These are phyloP conservation scores for Tricholoma flavovirens DNA, from an alignment of 768 basidiomycete species.

Conservation along the genomic window DNA sequence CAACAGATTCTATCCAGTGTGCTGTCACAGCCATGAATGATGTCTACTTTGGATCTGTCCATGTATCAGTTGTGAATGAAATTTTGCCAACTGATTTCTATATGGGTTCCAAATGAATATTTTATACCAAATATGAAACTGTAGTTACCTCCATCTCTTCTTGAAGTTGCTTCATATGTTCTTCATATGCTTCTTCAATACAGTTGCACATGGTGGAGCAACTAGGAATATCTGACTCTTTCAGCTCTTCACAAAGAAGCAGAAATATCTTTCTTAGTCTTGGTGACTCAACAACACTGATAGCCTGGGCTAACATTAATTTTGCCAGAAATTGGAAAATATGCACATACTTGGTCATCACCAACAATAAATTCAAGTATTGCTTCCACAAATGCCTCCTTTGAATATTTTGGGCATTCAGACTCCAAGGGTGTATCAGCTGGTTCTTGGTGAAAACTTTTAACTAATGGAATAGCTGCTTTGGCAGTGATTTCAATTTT, in stretches of 20 bases:
- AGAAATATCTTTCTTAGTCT: conserved; percentile 17
- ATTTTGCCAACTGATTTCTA: conserved; percentile 25
- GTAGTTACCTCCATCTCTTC: conserved; percentile 15
- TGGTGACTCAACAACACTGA: conserved; percentile 22
- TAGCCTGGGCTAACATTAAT: conserved; percentile 5
- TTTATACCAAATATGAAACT: neutral
- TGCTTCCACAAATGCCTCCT: conserved; percentile 23
- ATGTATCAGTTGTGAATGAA: conserved; percentile 8
- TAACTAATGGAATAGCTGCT: neutral
- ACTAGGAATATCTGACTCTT: conserved; percentile 27
- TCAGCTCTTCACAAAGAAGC: conserved; percentile 21
- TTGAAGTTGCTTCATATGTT: conserved; percentile 17
- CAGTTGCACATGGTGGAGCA: conserved; percentile 18
- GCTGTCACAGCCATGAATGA: conserved; percentile 37
- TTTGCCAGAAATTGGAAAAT: neutral
- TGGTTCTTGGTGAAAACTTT: neutral
- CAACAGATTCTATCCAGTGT: conserved; percentile 3
- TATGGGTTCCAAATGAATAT: neutral
- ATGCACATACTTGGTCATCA: conserved; percentile 19
- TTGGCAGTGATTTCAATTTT: conserved; percentile 14
- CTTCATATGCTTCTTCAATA: conserved; percentile 20
- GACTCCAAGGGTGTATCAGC: neutral
- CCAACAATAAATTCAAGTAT: conserved; percentile 22
- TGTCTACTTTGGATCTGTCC: conserved; percentile 14
- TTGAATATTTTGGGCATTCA: conserved; percentile 11